A percentile compares a stretch with the other conserved stretches of the same genome.
phyloP scores from a whole-genome alignment of 2,329 filamentous ascomycete genomes.

The Leptographium flavum region DNA sequence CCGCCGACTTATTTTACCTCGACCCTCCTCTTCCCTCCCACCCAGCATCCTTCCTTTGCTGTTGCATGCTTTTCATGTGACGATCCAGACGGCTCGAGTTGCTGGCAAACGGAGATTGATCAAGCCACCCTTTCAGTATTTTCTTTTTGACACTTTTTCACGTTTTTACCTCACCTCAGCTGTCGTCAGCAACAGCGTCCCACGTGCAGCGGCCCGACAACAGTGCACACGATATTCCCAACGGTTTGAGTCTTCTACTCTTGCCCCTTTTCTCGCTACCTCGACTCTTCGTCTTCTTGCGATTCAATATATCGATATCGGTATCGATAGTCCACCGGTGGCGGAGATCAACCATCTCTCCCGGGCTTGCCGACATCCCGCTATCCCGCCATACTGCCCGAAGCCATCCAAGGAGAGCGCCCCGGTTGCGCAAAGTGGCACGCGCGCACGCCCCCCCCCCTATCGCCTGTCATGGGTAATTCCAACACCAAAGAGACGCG shows the following conservation, averaged over 20 bases:
- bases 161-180: neutral
- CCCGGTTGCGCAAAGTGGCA: no score
- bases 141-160: neutral
- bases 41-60: neutral
- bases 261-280: neutral
- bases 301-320: no score
- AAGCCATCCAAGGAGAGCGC: no score
- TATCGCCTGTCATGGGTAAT: constrained; percentile 19
- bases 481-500: constrained; percentile 21
- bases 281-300: no score
- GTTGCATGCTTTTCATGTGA: constrained; percentile 8
- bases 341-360: neutral
- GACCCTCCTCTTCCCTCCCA: neutral
- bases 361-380: no score
- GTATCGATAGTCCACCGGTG: no score
- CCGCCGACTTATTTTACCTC: neutral
- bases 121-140: no score
- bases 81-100: neutral
- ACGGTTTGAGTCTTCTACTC: no score
- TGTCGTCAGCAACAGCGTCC: neutral
- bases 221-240: no score
- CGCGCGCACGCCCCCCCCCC: neutral
- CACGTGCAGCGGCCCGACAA: neutral
- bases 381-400: neutral
- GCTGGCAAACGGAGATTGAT: neutral